Base-by-base conservation (phyloP, 805 yeast species). In the Ogataea parapolymorpha region DNA sequence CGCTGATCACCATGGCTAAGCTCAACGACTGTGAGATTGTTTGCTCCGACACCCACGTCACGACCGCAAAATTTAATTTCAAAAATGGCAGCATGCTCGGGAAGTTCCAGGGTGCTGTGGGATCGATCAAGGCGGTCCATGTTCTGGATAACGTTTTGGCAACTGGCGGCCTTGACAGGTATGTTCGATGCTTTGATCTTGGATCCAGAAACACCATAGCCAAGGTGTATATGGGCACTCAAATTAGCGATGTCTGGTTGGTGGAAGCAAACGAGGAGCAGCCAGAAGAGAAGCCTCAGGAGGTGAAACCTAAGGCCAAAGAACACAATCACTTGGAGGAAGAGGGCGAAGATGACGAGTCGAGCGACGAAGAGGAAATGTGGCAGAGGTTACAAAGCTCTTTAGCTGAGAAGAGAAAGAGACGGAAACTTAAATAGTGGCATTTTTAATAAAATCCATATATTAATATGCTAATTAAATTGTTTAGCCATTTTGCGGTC, bases 91-190 rank as follows among this genome's bases (percentile, higher is more conserved):
- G 67, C 35, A 58, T 83, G 18, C 54, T 80, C 10, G 93, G 90
- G 1, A 85, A 86, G 56, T 86, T 70, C 57, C 77, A 80, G 27
- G 95, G 93, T 16, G 78, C 88, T 9, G 82, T 80, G 17, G 90
- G 95, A 43, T 82, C 89, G 1, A 79, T 84, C 32, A 71, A 70
- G 42, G 64, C 74, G 3, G 34, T 64, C n/a, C 42, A 51, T 28
- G 30, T 56, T n/a, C 54, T 48, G 35, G 41, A 46, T 3, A 69
- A 70, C 8, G 56, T 82, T 22, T 55, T 90, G 6, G 80, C 80
- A 2, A 71, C 86, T 14, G 97, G 95, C 32, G 95, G 96, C 0
- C 72, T 90, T 16, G 99, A 93, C 57, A 73, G 96, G 54, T 91
- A 88, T 54, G 70, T 87, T 20, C 74, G 96, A 44, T 86, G 85